phyloP scores from a whole-genome alignment of 2,329 filamentous ascomycete species.

The Polychaeton citri region DNA sequence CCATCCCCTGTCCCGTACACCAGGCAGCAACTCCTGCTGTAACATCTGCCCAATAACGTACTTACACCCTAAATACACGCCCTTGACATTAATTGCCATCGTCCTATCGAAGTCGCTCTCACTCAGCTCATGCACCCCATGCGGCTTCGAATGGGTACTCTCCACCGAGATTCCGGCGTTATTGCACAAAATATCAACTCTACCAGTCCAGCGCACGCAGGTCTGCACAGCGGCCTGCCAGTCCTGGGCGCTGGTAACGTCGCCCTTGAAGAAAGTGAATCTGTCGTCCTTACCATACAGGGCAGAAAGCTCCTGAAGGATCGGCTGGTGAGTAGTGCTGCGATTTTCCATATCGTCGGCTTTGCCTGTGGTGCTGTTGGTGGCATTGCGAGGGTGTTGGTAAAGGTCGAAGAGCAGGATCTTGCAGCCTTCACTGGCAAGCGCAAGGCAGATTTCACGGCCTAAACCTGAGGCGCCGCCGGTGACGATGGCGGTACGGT shows the following conservation, averaged over 20 bases:
- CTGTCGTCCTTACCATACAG: conserved; percentile 4
- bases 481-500: conserved; percentile 12
- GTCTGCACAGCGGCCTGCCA: conserved; percentile 13
- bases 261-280: conserved; percentile 18
- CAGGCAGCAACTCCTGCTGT: conserved; percentile 18
- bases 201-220: conserved; percentile 17
- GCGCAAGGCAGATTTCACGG: conserved; percentile 17
- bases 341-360: conserved; percentile 19
- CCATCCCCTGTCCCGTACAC: conserved; percentile 21
- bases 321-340: conserved; percentile 6
- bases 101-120: conserved; percentile 24
- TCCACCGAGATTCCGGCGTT: conserved; percentile 25
- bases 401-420: conserved; percentile 20
- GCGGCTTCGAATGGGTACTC: conserved; percentile 12
- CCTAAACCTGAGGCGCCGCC: conserved; percentile 19
- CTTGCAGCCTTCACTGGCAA: conserved; percentile 17
- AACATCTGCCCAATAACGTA: conserved; percentile 25
- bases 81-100: conserved; percentile 24
- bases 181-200: conserved; percentile 24
- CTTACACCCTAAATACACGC: conserved; percentile 27
- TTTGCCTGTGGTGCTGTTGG: conserved; percentile 17
- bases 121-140: conserved; percentile 17
- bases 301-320: conserved; percentile 10
- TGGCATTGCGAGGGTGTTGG: conserved; percentile 15
- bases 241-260: conserved; percentile 18